Base-by-base conservation (phyloP, 2,329 filamentous ascomycete genomes). In the Intubia oerlemansii region DNA sequence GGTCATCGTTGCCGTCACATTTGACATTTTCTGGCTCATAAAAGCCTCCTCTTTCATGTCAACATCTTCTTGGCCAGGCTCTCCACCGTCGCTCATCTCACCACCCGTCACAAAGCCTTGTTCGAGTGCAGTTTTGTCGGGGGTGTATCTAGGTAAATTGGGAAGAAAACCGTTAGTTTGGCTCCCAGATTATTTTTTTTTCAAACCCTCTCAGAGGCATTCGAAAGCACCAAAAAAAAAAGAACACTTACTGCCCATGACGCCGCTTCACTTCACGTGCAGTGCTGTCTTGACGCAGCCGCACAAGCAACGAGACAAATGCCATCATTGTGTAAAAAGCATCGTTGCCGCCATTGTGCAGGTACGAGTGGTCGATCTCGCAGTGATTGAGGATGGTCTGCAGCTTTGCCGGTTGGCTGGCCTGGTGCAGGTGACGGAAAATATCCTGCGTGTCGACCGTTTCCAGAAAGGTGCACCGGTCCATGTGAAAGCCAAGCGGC, bases 291-390 rank as follows among this genome's bases (percentile, higher is more conserved):
- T 41, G 30, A 2, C 51, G 46, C 16, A 44, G 46, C 7, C 42
- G 36, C 3, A 57, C 45, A 12, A 56, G 59, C 34, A 80, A 62
- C 5, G 54, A 65, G 6, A 92, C 46, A 57, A 88, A 64, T 7
- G 69, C 74, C 35, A 73, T 69, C 36, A 91, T 50, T 0, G 80
- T 85, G 44, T 76, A 88, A 2, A 70, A 62, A 0, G 82, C 81
- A 44, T 92, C 82, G 38, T 92, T 92, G 2, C 82, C 71, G 0
- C 73, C 82, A 42, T 91, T 91, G 48, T 92, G 82, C n/a, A 85
- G 55, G 39, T 76, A 58, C 47, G 56, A 64, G 24, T 57, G 64
- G 0, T 51, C 41, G 7, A 90, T 63, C 3, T 62, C 63, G 17
- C 92, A 54, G 5, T 73, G 59, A 5, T 48, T 42, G 15, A 92